phyloP scores from a whole-genome alignment of 345 rosid species.

The Eucalyptus cloeziana region DNA sequence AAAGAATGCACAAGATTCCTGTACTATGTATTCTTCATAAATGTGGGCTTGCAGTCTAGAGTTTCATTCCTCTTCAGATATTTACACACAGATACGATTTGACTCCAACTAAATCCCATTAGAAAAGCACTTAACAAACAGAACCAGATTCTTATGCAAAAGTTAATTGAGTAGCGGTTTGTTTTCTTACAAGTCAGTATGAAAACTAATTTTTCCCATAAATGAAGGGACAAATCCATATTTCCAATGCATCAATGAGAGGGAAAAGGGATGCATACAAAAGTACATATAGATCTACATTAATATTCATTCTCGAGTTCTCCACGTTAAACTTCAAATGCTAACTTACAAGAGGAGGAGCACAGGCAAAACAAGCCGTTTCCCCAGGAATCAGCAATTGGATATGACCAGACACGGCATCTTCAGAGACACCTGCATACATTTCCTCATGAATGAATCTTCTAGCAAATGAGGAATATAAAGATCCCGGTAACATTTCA shows the following conservation, averaged over 20 bases:
- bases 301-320: neutral
- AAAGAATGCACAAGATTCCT: neutral
- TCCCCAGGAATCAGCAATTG: conserved; percentile 92
- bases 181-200: neutral
- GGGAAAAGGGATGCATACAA: neutral
- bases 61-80: neutral
- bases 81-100: neutral
- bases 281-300: neutral
- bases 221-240: neutral
- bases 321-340: neutral
- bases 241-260: neutral
- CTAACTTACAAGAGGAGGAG: conserved; percentile 83
- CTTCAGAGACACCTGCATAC: conserved; percentile 89
- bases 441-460: neutral
- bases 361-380: conserved; percentile 98
- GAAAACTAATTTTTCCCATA: neutral
- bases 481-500: neutral
- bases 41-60: neutral
- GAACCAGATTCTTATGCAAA: neutral
- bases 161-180: neutral
- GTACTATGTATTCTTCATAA: neutral
- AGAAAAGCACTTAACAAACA: neutral
- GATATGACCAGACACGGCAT: conserved; percentile 97
- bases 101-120: neutral
- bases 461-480: neutral